Evolutionary conservation across 441 rosid species (phyloP), one percentile per base, ranked within the genome.

Genomic region (Dalechampia spathulata): DNA sequence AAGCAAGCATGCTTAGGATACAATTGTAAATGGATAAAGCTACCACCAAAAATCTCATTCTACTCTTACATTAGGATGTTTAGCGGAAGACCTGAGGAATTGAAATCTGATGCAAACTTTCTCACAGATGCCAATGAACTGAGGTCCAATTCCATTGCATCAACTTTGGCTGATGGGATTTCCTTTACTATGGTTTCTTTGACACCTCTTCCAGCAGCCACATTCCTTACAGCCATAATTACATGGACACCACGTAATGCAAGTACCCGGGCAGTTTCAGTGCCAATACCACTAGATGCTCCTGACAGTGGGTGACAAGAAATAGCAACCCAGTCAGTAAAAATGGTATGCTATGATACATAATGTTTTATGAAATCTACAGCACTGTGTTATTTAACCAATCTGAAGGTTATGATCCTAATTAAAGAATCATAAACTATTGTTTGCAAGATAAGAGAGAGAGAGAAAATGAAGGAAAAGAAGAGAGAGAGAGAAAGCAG

Each of bases 131-230:
- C 70, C 75, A 81, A 39, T 4, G 89, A 88, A 65, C 81, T 80
- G 28, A 88, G 85, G 76, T 88, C 96, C 60, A 85, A 64, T 68
- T 88, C 85, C 94, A 85, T 80, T 56, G 77, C 77, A 56, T 85
- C 88, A 17, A 87, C 62, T 66, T 78, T 85, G 42, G 88, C 88
- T 10, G 63, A 48, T 28, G 93, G 90, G 46, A 71, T 73, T 62
- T 80, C 70, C 23, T 74, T 75, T 22, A 75, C 49, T 28, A 87
- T 79, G 40, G 74, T 56, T 62, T 81, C 83, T 44, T 72, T 75
- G 12, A 77, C 76, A 26, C 71, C 66, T 66, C 61, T 77, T 38
- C 76, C 81, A 19, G 82, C 79, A 41, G 73, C 66, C 63, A 77
- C 54, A 65, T 81, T 87, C 77, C 93, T 78, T 23, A 83, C 85